These are phyloP conservation scores for Penicillium diatomitis DNA, from an alignment of 495 filamentous ascomycete genomes.

Conservation along the genomic window DNA sequence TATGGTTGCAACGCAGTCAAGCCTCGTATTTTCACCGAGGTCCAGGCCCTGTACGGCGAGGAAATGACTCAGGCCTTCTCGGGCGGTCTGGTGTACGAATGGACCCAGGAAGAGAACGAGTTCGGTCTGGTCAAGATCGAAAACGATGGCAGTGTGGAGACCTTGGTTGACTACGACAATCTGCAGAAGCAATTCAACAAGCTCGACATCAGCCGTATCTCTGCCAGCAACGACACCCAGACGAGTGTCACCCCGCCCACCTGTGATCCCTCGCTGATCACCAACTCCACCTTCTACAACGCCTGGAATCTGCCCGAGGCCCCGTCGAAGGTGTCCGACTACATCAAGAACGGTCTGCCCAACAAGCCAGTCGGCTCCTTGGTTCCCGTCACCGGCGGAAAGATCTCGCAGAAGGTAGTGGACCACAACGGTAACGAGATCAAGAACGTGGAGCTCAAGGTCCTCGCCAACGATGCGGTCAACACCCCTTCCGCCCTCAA, in stretches of 20 bases:
- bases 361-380: conserved; percentile 48
- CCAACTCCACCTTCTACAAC: conserved; percentile 49
- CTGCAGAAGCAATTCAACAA: conserved; percentile 65
- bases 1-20: conserved; percentile 82
- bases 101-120: conserved; percentile 67
- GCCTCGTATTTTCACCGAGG: conserved; percentile 78
- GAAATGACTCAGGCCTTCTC: conserved; percentile 74
- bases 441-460: conserved; percentile 42
- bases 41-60: conserved; percentile 65
- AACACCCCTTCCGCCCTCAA: conserved; percentile 37
- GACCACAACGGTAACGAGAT: conserved; percentile 45
- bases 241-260: conserved; percentile 42
- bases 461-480: conserved; percentile 38
- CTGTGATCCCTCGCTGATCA: conserved; percentile 58
- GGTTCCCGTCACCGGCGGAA: conserved; percentile 45
- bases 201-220: conserved; percentile 57
- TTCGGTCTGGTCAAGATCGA: conserved; percentile 71
- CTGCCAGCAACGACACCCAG: conserved; percentile 46
- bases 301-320: conserved; percentile 64
- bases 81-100: conserved; percentile 87
- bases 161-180: conserved; percentile 66
- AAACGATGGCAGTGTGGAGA: conserved; percentile 50
- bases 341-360: conserved; percentile 45
- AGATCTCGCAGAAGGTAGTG: conserved; percentile 45
- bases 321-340: conserved; percentile 40